phyloP scores from a whole-genome alignment of 2,329 filamentous ascomycete species.

The Ramichloridium luteum region DNA sequence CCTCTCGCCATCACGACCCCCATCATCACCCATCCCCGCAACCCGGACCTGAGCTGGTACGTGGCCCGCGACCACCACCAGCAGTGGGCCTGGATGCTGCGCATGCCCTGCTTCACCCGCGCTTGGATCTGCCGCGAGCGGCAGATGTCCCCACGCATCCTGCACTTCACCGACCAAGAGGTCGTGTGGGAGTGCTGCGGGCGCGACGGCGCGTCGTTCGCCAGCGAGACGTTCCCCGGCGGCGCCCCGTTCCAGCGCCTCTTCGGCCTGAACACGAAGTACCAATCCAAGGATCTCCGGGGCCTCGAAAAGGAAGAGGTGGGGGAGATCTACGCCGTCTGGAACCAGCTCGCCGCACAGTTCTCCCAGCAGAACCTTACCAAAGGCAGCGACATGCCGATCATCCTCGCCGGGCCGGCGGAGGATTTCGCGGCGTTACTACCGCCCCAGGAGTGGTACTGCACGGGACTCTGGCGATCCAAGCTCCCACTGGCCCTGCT shows the following conservation, averaged over 20 bases:
- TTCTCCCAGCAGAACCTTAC: slow-evolving; percentile 1
- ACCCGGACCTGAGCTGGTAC: neutral
- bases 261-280: slow-evolving; percentile 2
- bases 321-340: slow-evolving; percentile 2
- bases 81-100: slow-evolving; percentile 2
- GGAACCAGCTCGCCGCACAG: slow-evolving; percentile 2
- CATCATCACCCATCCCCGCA: neutral
- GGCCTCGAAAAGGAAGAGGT: neutral
- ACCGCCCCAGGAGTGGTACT: slow-evolving; percentile 1
- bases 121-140: slow-evolving; percentile 3
- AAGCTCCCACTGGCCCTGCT: neutral
- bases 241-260: slow-evolving; percentile 1
- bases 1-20: slow-evolving; percentile 1
- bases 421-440: slow-evolving; percentile 2
- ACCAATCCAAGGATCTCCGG: neutral
- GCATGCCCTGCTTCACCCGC: slow-evolving; percentile 2
- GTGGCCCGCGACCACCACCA: slow-evolving; percentile 1
- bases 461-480: slow-evolving; percentile 1
- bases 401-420: slow-evolving; percentile 2
- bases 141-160: slow-evolving; percentile 1
- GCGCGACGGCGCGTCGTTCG: slow-evolving; percentile 1
- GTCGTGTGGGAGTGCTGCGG: slow-evolving; percentile 4
- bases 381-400: slow-evolving; percentile 3
- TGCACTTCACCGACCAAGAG: slow-evolving; percentile 2
- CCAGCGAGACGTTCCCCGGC: slow-evolving; percentile 3